Evolutionary conservation across 768 basidiomycete genomes (phyloP).

Genomic region (Kwoniella heveanensis): DNA sequence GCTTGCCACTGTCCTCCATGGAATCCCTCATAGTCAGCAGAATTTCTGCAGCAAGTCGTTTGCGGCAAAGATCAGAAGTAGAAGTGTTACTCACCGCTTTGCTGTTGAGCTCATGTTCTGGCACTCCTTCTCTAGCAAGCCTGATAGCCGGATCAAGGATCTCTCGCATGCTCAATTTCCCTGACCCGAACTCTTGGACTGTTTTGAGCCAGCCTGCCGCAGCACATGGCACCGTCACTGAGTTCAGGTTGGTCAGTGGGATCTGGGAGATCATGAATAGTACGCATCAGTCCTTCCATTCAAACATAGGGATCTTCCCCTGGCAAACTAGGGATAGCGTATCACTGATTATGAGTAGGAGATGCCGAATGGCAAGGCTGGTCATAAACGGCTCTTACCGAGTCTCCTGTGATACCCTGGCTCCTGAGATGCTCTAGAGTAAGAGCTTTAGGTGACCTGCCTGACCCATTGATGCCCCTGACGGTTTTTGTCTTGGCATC

Average conservation of each 20-base stretch:
- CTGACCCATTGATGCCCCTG: conserved; percentile 89
- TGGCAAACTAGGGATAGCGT: no score
- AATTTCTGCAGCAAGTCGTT: conserved; percentile 3
- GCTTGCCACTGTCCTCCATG: conserved; percentile 58
- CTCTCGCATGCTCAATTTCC: conserved; percentile 68
- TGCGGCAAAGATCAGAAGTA: background rate
- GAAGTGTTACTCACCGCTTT: conserved; percentile 58
- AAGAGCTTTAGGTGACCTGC: conserved; percentile 77
- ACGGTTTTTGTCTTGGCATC: conserved; percentile 79
- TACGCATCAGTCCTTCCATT: no score
- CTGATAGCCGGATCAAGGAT: conserved; percentile 85
- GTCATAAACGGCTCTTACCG: no score
- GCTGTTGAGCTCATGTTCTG: conserved; percentile 81
- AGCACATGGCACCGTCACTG: conserved; percentile 74
- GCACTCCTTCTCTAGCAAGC: conserved; percentile 90
- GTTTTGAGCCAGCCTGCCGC: conserved; percentile 95
- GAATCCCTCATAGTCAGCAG: background rate
- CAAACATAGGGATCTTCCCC: no score
- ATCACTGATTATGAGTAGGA: no score
- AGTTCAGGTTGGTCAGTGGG: conserved; percentile 77
- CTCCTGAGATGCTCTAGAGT: conserved; percentile 70
- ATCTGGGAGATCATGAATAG: conserved; percentile 60
- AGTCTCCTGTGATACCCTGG: conserved; percentile 67
- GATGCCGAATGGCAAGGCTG: no score
- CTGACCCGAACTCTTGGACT: conserved; percentile 76